Evolutionary conservation across 1,139 yeast genomes (phyloP).

Genomic region (Yamadazyma sp.): DNA sequence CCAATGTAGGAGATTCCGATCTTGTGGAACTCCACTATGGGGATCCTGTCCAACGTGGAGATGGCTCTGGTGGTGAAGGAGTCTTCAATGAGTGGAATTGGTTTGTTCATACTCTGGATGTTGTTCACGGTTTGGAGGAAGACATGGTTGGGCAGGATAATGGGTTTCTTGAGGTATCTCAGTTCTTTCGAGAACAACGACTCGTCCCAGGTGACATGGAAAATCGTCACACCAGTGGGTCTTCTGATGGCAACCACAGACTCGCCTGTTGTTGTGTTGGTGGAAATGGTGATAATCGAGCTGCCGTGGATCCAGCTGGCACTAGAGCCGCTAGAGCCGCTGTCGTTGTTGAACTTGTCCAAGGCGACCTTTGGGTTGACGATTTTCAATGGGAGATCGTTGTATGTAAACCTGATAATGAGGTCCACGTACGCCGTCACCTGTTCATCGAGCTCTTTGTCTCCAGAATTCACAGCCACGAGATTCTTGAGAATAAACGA

Average conservation of each 20-base stretch:
- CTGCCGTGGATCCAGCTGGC: slow-evolving; percentile 66
- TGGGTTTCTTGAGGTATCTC: slow-evolving; percentile 8
- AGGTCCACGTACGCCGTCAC: slow-evolving; percentile 68
- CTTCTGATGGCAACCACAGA: slow-evolving; percentile 56
- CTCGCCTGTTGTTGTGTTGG: slow-evolving; percentile 53
- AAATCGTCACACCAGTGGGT: slow-evolving; percentile 63
- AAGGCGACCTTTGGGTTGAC: slow-evolving; percentile 21
- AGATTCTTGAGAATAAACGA: slow-evolving; percentile 65
- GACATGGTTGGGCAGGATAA: slow-evolving; percentile 27
- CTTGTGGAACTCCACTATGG: slow-evolving; percentile 77
- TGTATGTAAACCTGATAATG: slow-evolving; percentile 63
- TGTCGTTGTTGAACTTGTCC: slow-evolving; percentile 15
- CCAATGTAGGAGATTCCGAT: slow-evolving; percentile 77
- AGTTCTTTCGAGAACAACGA: slow-evolving; percentile 11
- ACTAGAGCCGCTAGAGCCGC: slow-evolving; percentile 24
- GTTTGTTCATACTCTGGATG: slow-evolving; percentile 23
- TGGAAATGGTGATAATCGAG: slow-evolving; percentile 57
- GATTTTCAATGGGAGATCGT: slow-evolving; percentile 60
- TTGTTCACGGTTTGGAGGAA: slow-evolving; percentile 34
- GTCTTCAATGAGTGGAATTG: slow-evolving; percentile 46
- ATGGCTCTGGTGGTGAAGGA: slow-evolving; percentile 57
- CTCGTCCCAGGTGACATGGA: slow-evolving; percentile 46
- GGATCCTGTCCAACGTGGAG: slow-evolving; percentile 68
- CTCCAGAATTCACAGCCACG: slow-evolving; percentile 34
- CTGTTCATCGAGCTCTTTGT: slow-evolving; percentile 43